Percentiles rank a stretch among this genome's conserved stretches.
phyloP scores from a whole-genome alignment of 768 basidiomycete genomes.

The Leccinum boreale region DNA sequence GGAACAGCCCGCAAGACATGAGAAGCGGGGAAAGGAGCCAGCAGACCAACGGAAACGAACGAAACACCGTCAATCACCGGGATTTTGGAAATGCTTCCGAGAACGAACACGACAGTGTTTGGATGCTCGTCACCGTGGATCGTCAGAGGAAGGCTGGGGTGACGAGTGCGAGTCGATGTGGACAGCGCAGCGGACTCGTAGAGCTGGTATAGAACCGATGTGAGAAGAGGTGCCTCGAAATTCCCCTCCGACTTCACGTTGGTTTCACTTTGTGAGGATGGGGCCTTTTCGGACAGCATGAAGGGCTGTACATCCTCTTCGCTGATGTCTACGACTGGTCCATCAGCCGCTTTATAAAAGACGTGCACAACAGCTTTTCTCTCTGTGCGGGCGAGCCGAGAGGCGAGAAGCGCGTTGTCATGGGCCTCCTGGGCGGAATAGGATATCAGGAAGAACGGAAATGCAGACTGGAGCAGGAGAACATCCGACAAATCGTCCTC shows the following conservation, averaged over 20 bases:
- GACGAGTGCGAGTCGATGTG: constrained; percentile 58
- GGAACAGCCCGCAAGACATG: constrained; percentile 60
- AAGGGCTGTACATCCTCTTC: constrained; percentile 62
- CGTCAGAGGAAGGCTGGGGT: constrained; percentile 56
- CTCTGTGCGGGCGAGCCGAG: constrained; percentile 68
- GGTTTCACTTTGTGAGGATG: constrained; percentile 30
- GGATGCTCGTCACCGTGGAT: constrained; percentile 53
- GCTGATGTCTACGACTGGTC: constrained; percentile 47
- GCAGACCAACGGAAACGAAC: constrained; percentile 62
- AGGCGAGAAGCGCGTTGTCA: constrained; percentile 85
- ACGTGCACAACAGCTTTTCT: constrained; percentile 81
- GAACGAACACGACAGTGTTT: constrained; percentile 64
- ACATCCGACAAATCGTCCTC: constrained; percentile 68
- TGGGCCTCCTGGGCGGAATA: constrained; percentile 77
- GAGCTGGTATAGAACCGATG: constrained; percentile 40
- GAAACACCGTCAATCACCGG: constrained; percentile 53
- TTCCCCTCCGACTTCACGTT: constrained; percentile 12
- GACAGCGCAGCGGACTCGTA: constrained; percentile 71
- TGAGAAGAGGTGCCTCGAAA: constrained; percentile 6
- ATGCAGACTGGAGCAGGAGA: constrained; percentile 71
- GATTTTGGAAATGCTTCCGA: constrained; percentile 51
- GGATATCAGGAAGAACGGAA: constrained; percentile 82
- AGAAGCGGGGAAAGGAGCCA: constrained; percentile 63
- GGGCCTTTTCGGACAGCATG: constrained; percentile 45
- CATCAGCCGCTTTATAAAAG: constrained; percentile 53